A percentile compares a stretch with the other conserved stretches of the same genome.
phyloP scores from a whole-genome alignment of 805 yeast genomes.

The Tetrapisispora taiwanensis region DNA sequence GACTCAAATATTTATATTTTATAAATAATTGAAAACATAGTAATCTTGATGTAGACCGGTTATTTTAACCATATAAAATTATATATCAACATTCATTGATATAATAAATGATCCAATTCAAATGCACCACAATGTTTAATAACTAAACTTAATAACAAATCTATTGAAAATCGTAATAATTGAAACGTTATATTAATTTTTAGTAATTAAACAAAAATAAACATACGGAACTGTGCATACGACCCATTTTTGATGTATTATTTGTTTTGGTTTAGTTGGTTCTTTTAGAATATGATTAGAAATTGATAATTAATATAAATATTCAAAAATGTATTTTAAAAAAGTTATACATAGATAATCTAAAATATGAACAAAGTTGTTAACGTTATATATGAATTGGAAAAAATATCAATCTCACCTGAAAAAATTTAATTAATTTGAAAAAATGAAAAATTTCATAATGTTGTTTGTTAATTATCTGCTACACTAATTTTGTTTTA shows the following conservation, averaged over 20 bases:
- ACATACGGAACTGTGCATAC: conserved; percentile 98
- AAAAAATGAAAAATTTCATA: no score
- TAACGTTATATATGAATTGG: no score
- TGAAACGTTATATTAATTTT: neutral
- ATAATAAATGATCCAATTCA: conserved; percentile 3
- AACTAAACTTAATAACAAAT: neutral
- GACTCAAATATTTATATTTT: neutral
- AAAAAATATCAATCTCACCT: no score
- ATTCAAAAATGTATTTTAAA: no score
- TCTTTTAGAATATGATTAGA: no score
- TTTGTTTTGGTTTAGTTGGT: conserved; percentile 16
- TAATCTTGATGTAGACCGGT: conserved; percentile 4
- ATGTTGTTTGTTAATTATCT: no score
- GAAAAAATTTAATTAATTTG: no score
- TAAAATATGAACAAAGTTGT: no score
- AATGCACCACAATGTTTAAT: neutral
- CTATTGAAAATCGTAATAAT: neutral
- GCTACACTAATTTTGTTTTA: no score
- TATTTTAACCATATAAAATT: neutral
- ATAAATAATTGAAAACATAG: neutral
- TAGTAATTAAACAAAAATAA: neutral
- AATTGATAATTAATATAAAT: no score
- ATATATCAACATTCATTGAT: neutral
- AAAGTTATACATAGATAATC: no score
- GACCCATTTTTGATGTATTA: conserved; percentile 82